Percentiles rank a stretch among this genome's conserved stretches.
These are phyloP conservation scores for Tylopilus orsonianus DNA, from an alignment of 1,284 basidiomycete genomes.

Conservation along the genomic window DNA sequence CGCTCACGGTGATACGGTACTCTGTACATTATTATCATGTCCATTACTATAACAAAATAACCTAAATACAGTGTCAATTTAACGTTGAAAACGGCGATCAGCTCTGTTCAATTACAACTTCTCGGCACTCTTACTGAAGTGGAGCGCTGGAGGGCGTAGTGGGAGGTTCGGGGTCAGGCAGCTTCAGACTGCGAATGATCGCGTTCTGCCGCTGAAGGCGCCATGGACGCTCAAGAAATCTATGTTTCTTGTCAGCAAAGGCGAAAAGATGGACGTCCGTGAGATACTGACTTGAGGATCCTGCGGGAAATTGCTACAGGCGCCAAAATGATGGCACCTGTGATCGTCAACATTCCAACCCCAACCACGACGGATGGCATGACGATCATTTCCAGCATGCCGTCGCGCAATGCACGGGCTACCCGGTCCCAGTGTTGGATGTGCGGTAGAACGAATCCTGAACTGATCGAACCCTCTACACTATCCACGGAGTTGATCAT, in stretches of 20 bases:
- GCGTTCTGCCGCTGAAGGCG: constrained; percentile 9
- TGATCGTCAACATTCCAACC: neutral
- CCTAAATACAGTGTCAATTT: no score
- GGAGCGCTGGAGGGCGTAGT: no score
- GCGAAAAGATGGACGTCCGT: no score
- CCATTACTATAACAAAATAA: no score
- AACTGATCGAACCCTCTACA: constrained; percentile 12
- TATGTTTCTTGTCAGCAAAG: no score
- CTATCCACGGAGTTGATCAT: constrained; percentile 14
- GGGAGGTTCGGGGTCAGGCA: neutral
- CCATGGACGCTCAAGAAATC: constrained; percentile 7
- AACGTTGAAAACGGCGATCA: no score
- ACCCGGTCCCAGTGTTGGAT: constrained; percentile 14
- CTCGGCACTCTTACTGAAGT: no score
- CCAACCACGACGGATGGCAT: constrained; percentile 8
- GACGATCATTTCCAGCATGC: constrained; percentile 6
- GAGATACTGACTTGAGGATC: constrained; percentile 4
- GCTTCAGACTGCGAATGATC: constrained; percentile 11
- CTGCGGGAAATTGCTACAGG: constrained; percentile 7
- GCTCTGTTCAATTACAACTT: no score
- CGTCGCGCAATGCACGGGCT: constrained; percentile 3
- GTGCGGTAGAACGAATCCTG: constrained; percentile 7
- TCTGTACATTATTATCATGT: no score
- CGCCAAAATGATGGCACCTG: constrained; percentile 1
- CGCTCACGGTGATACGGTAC: no score